phyloP scores from a whole-genome alignment of 495 filamentous ascomycete species.

The Aspergillus sclerotiicarbonarius region DNA sequence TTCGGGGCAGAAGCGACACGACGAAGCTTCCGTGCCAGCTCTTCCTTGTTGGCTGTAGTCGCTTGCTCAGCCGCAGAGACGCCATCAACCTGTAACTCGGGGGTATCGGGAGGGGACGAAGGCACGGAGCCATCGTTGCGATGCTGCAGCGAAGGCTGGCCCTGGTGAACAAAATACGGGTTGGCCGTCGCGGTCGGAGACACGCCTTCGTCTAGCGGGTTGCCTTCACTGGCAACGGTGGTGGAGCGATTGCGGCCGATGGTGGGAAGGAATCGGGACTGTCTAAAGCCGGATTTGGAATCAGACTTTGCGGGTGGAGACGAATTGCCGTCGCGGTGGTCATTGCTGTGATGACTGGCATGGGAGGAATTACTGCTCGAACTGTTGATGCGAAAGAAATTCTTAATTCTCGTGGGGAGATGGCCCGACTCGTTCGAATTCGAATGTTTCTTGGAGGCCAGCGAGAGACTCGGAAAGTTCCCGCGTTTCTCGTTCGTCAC shows the following conservation, averaged over 20 bases:
- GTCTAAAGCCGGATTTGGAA: constrained; percentile 68
- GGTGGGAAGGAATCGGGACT: constrained; percentile 78
- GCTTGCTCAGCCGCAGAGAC: constrained; percentile 73
- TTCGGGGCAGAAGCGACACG: constrained; percentile 96
- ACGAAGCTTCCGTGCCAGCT: constrained; percentile 85
- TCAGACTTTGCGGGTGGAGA: constrained; percentile 45
- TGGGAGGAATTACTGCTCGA: constrained; percentile 52
- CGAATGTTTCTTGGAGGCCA: constrained; percentile 50
- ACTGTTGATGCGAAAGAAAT: constrained; percentile 95
- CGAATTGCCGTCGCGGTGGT: constrained; percentile 16
- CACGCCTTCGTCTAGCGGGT: constrained; percentile 80
- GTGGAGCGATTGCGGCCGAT: constrained; percentile 77
- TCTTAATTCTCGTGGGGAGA: constrained; percentile 86
- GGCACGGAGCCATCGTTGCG: constrained; percentile 95
- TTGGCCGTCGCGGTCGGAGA: constrained; percentile 95
- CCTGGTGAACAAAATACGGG: constrained; percentile 96
- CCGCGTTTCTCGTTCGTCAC: constrained; percentile 46
- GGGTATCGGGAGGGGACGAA: constrained; percentile 92
- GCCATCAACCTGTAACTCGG: constrained; percentile 68
- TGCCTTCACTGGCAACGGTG: constrained; percentile 91
- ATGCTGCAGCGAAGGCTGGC: constrained; percentile 86
- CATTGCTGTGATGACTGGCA: constrained; percentile 28
- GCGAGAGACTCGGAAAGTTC: constrained; percentile 44
- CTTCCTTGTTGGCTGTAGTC: constrained; percentile 81
- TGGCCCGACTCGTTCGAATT: constrained; percentile 54